Conservation (phyloP, 345 rosid genomes). For the Hibiscus syriacus region DNA sequence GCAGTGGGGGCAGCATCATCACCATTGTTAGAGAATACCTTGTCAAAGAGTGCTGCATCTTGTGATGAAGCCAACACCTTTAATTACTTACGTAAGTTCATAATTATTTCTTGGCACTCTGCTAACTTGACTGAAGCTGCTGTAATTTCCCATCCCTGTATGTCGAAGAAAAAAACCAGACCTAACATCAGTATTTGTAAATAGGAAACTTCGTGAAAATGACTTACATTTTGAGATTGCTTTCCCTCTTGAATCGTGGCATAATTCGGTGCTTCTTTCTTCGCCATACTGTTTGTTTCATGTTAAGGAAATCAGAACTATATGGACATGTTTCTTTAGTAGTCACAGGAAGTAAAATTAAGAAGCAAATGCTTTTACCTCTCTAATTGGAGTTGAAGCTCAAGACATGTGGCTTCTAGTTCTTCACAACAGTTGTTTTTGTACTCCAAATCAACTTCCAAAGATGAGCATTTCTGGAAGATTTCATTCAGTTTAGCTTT, state of each 20-base stretch:
- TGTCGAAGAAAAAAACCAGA: slow-evolving; percentile 1
- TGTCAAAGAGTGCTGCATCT: slow-evolving; percentile 36
- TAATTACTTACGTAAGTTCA: slow-evolving; percentile 63
- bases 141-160: slow-evolving; percentile 59
- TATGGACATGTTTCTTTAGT: not conserved
- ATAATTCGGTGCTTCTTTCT: slow-evolving; percentile 33
- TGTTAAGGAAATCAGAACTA: slow-evolving; percentile 12
- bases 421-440: slow-evolving; percentile 75
- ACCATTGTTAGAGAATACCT: slow-evolving; percentile 23
- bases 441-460: slow-evolving; percentile 85
- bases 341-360: not conserved
- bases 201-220: not conserved
- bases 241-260: slow-evolving; percentile 33
- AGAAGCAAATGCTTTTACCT: slow-evolving; percentile 37
- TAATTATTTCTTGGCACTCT: slow-evolving; percentile 81
- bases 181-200: not conserved
- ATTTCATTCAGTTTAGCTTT: slow-evolving; percentile 58
- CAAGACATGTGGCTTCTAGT: slow-evolving; percentile 76
- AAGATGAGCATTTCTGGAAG: slow-evolving; percentile 59
- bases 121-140: slow-evolving; percentile 71
- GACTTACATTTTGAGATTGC: slow-evolving; percentile 50
- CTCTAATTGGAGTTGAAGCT: slow-evolving; percentile 82
- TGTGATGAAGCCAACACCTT: slow-evolving; percentile 59
- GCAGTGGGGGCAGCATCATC: slow-evolving; percentile 18
- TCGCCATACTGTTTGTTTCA: slow-evolving; percentile 43